phyloP scores from a whole-genome alignment of 345 rosid genomes.

The Murraya paniculata region DNA sequence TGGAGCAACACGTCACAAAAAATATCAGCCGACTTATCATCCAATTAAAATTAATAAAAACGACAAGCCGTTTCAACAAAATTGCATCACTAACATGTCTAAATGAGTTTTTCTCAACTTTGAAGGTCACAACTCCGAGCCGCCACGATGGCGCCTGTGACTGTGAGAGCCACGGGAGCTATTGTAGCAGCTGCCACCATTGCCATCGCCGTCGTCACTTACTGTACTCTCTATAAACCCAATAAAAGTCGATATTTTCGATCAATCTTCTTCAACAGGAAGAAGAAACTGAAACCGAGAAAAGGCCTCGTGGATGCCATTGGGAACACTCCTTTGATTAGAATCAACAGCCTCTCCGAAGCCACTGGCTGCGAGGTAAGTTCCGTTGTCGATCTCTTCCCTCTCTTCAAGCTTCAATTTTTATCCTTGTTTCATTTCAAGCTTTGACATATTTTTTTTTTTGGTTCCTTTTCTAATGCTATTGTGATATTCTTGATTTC shows the following conservation, averaged over 20 bases:
- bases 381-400: slow-evolving; percentile 1
- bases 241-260: slow-evolving; percentile 15
- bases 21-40: no score
- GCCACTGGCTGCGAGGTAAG: slow-evolving; percentile 93
- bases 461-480: background rate
- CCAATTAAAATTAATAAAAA: background rate
- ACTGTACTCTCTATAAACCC: slow-evolving; percentile 41
- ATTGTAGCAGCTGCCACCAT: slow-evolving; percentile 39
- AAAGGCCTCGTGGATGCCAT: slow-evolving; percentile 64
- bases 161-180: slow-evolving; percentile 40
- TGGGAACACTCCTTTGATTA: slow-evolving; percentile 88
- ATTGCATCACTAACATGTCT: background rate
- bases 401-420: slow-evolving; percentile 3
- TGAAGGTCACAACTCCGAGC: background rate
- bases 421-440: background rate
- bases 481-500: background rate
- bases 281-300: slow-evolving; percentile 36
- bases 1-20: no score
- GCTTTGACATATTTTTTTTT: background rate
- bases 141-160: slow-evolving; percentile 55
- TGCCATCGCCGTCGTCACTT: slow-evolving; percentile 46
- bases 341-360: slow-evolving; percentile 85
- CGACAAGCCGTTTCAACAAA: background rate
- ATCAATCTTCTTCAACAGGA: slow-evolving; percentile 21
- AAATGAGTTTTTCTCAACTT: background rate